A percentile compares a stretch with the other conserved stretches of the same genome.
These are phyloP conservation scores for Quambalaria eucalypti DNA, from an alignment of 1,284 basidiomycete species.

Conservation along the genomic window DNA sequence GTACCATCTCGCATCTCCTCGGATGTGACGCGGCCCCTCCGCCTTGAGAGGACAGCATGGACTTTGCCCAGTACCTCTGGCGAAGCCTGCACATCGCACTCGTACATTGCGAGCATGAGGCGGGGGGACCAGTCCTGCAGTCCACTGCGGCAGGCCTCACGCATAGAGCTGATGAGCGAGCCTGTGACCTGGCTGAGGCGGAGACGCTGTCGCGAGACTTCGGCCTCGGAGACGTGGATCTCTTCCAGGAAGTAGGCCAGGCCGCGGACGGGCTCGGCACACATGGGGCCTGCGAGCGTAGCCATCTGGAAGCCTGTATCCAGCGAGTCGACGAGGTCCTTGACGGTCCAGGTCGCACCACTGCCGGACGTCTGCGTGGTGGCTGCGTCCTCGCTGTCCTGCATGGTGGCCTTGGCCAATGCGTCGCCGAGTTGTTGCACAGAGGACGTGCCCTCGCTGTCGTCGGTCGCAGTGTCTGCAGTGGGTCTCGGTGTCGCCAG, in stretches of 20 bases:
- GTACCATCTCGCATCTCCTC: slow-evolving; percentile 99
- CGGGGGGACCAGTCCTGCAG: slow-evolving; percentile 95
- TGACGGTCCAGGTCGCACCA: slow-evolving; percentile 4
- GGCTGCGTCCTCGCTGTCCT: not conserved
- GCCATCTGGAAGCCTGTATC: slow-evolving; percentile 94
- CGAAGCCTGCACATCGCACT: slow-evolving; percentile 95
- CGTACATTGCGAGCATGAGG: slow-evolving; percentile 95
- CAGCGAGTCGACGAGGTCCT: slow-evolving; percentile 50
- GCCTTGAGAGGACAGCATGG: slow-evolving; percentile 83
- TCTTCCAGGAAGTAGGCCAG: slow-evolving; percentile 82
- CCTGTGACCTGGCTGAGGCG: slow-evolving; percentile 68
- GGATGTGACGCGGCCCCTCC: slow-evolving; percentile 80
- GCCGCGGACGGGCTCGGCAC: slow-evolving; percentile 88
- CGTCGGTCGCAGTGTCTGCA: not conserved
- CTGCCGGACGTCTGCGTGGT: not conserved
- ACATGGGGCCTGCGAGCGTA: slow-evolving; percentile 84
- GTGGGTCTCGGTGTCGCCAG: not conserved
- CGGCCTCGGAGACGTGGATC: slow-evolving; percentile 57
- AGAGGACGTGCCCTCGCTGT: not conserved
- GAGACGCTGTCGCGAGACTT: slow-evolving; percentile 37
- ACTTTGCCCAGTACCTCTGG: slow-evolving; percentile 96
- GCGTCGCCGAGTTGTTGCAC: not conserved
- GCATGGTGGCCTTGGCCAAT: not conserved
- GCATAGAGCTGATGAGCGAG: slow-evolving; percentile 75
- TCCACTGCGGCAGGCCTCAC: slow-evolving; percentile 79